phyloP scores from a whole-genome alignment of 768 basidiomycete genomes.

The Lactarius deliciosus region DNA sequence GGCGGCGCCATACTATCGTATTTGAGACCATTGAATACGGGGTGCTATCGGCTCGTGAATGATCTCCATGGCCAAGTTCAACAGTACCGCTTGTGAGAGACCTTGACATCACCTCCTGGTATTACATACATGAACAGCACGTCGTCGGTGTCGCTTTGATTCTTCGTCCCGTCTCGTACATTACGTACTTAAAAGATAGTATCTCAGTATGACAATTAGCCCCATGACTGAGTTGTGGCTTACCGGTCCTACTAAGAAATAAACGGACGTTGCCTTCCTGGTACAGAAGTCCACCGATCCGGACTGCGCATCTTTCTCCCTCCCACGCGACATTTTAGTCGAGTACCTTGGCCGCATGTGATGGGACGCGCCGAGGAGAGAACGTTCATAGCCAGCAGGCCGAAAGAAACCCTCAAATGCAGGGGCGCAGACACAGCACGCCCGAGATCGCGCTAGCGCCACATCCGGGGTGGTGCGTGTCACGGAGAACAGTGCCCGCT shows the following conservation, averaged over 20 bases:
- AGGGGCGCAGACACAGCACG: background rate
- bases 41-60: background rate
- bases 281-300: background rate
- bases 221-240: background rate
- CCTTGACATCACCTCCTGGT: background rate
- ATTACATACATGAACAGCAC: background rate
- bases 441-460: slow-evolving; percentile 1
- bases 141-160: background rate
- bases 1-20: slow-evolving; percentile 26
- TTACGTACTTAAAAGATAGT: background rate
- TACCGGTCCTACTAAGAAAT: background rate
- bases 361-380: slow-evolving; percentile 1
- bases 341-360: background rate
- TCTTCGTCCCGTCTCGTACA: background rate
- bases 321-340: background rate
- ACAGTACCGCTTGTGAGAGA: background rate
- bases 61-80: background rate
- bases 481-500: background rate
- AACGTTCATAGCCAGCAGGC: background rate
- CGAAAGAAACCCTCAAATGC: background rate
- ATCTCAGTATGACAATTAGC: background rate
- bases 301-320: too few relatives aligned
- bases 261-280: background rate
- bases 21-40: background rate
- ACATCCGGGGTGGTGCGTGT: background rate